Evolutionary conservation across 306 rosid genomes (phyloP), one percentile per base, ranked within the genome.

Genomic region (Dryas drummondii): DNA sequence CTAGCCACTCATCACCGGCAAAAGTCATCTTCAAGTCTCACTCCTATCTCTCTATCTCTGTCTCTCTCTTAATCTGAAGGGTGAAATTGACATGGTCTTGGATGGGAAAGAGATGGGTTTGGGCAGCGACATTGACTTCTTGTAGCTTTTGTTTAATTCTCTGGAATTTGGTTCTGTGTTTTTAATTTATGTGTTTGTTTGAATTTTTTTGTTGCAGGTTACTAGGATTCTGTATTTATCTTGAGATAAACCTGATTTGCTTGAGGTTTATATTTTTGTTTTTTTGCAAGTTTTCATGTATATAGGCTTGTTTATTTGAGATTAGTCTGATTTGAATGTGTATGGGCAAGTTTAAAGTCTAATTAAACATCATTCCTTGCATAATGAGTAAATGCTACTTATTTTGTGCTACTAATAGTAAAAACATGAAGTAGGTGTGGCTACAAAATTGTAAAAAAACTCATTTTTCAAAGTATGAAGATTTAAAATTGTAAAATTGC

Each of bases 1-100:
- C 22, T 22, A 22, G 22, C 22, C 22, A 22, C 22, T 22, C 22
- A 22, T 22, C 22, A 22, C 22, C 22, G 22, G 0, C 22, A 22
- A 22, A 22, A 22, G 22, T 22, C 22, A 22, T 22, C 22, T 22
- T 22, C 22, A 22, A 1, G 22, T 22, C 22, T 22, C 22, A 22
- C 22, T 22, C 22, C 0, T 22, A 22, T 22, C 22, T 22, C 22
- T 22, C 0, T 22, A 22, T 22, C 22, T 22, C 22, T 22, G 22
- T 22, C 22, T 22, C 22, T 22, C 22, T 22, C 22, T 22, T 1
- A 22, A 0, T 22, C 98, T 93, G 98, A 48, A 93, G 98, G 26
- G 92, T 89, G 78, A 84, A 94, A 82, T 94, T 94, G 88, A 94
- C 98, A 78, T 87, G 87, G 84, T 94, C 98, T 74, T 94, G 98